Conservation (phyloP, 139 green algal species). For the Mesotaenium endlicherianum region DNA sequence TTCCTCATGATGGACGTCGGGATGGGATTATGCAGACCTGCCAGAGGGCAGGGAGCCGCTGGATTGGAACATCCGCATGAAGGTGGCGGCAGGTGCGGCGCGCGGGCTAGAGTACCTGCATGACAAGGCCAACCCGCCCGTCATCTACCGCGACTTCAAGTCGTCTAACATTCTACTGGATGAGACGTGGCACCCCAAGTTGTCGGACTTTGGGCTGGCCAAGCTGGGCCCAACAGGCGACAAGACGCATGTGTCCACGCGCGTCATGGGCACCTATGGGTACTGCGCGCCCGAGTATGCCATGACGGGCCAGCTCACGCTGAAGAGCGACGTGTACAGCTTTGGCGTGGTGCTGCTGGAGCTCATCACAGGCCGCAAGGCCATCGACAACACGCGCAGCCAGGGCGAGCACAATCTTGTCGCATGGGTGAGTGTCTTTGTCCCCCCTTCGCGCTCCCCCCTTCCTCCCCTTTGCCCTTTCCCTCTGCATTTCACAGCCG, state of each 20-base stretch:
- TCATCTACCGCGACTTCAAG: slow-evolving; percentile 69
- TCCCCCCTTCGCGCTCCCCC: too few relatives aligned
- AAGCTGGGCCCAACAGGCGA: slow-evolving; percentile 48
- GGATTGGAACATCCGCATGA: slow-evolving; percentile 50
- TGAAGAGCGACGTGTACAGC: slow-evolving; percentile 59
- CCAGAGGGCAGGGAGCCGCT: slow-evolving; percentile 21
- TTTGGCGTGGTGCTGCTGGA: slow-evolving; percentile 62
- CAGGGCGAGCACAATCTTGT: slow-evolving; percentile 53
- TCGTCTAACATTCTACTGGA: slow-evolving; percentile 69
- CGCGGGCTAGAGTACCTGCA: slow-evolving; percentile 59
- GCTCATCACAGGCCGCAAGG: slow-evolving; percentile 60
- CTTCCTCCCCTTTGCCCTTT: too few relatives aligned
- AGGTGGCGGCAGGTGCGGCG: slow-evolving; percentile 42
- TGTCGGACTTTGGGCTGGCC: slow-evolving; percentile 73
- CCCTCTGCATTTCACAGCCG: too few relatives aligned
- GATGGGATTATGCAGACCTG: slow-evolving; percentile 44
- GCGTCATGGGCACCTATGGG: slow-evolving; percentile 57
- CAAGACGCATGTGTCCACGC: slow-evolving; percentile 52
- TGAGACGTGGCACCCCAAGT: slow-evolving; percentile 68
- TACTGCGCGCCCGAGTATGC: slow-evolving; percentile 83
- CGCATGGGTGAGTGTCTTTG: slow-evolving; percentile 53
- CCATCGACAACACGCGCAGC: slow-evolving; percentile 53
- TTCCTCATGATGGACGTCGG: too few relatives aligned
- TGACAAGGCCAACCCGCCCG: slow-evolving; percentile 48
- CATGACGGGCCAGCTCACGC: slow-evolving; percentile 39